Evolutionary conservation across 768 basidiomycete genomes (phyloP).

Genomic region (Collybiopsis confluens): DNA sequence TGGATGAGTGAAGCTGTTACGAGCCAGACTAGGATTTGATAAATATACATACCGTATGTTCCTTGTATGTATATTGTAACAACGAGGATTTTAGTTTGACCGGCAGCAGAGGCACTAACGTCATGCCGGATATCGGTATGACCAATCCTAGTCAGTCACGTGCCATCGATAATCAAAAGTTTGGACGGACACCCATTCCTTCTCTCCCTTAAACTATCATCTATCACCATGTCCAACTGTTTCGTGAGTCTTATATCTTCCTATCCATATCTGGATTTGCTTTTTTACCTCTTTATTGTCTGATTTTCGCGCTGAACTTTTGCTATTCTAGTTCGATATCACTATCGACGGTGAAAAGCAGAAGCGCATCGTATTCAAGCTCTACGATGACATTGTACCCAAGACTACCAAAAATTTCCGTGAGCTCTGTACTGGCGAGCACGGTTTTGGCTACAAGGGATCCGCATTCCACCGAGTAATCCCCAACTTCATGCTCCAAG

Average conservation of each 20-base stretch:
- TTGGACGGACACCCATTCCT: background rate
- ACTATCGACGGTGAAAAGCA: slow-evolving; percentile 54
- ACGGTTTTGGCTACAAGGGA: slow-evolving; percentile 61
- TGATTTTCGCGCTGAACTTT: background rate
- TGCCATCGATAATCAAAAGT: background rate
- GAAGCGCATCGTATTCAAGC: slow-evolving; percentile 77
- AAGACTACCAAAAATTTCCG: slow-evolving; percentile 80
- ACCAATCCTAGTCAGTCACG: no score
- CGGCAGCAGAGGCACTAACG: no score
- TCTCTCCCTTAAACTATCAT: slow-evolving; percentile 1
- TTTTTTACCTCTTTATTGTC: background rate
- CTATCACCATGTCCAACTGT: slow-evolving; percentile 4
- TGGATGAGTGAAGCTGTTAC: slow-evolving; percentile 36
- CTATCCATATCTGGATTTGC: background rate
- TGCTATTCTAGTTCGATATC: slow-evolving; percentile 56
- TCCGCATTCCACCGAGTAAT: slow-evolving; percentile 88
- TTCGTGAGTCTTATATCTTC: background rate
- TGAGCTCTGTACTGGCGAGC: slow-evolving; percentile 63
- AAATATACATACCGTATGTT: no score
- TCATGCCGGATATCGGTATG: no score
- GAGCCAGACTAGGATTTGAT: slow-evolving; percentile 27
- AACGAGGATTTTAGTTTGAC: no score
- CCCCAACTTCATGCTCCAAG: slow-evolving; percentile 98
- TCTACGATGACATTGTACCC: slow-evolving; percentile 81
- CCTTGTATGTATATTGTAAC: no score